Conservation (phyloP, 176 grass and related monocot species). For the Lolium multiflorum region DNA sequence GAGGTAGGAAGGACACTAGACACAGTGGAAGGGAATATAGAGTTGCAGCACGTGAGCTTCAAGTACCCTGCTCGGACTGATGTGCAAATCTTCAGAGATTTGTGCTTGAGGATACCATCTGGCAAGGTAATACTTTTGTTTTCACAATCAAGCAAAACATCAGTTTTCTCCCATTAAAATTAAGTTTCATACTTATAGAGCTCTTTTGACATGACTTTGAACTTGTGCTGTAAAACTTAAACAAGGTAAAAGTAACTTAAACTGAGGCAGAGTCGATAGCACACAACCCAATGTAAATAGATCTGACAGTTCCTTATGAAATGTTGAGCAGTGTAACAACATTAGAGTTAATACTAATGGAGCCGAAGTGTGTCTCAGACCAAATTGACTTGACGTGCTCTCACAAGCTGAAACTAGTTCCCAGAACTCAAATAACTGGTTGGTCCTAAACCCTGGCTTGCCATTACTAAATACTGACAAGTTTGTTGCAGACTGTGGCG, state of each 20-base stretch:
- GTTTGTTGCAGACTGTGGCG: slow-evolving; percentile 64
- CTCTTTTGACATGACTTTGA: neutral
- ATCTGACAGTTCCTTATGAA: neutral
- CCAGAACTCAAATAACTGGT: neutral
- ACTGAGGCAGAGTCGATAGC: neutral
- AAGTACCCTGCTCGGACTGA: slow-evolving; percentile 66
- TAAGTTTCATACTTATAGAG: slow-evolving; percentile 12
- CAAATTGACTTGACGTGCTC: neutral
- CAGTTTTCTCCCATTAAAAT: neutral
- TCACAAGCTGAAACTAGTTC: neutral
- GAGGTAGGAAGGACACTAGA: slow-evolving; percentile 46
- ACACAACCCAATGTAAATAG: slow-evolving; percentile 15
- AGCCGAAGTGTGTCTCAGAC: neutral
- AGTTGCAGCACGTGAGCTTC: slow-evolving; percentile 70
- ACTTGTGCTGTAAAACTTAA: neutral
- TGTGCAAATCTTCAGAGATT: slow-evolving; percentile 76
- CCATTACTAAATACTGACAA: neutral
- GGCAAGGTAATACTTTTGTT: slow-evolving; percentile 53
- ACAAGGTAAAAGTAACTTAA: neutral
- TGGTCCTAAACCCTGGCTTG: neutral
- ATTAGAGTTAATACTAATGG: neutral
- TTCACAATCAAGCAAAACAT: neutral
- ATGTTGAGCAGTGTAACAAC: neutral
- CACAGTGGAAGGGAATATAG: slow-evolving; percentile 61
- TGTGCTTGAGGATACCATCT: slow-evolving; percentile 70